Base-by-base conservation (phyloP, 2,329 filamentous ascomycete genomes). In the Phialophora tarda region DNA sequence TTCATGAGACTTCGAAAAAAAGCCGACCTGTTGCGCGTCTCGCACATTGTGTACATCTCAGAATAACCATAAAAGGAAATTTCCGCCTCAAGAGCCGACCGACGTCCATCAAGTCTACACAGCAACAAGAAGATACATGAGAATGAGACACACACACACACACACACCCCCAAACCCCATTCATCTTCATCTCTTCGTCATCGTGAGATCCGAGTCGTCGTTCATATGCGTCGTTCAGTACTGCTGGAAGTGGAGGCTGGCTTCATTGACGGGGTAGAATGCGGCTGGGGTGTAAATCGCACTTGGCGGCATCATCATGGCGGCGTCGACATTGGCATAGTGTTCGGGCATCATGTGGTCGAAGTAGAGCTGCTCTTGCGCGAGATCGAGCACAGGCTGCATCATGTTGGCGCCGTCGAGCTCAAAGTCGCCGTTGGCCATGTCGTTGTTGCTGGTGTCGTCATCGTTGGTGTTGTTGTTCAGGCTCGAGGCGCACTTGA, bases 281-380 rank as follows among this genome's bases (percentile, higher is more conserved):
- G 24, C 24, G 12, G n/a, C 44, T 14, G n/a, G 48, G 34, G 30
- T 55, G 63, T 65, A 65, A 24, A 55, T 34, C 17, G 47, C 59
- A 34, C 44, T 62, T 17, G 28, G 26, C 34, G 59, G 30, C 51
- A 55, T 21, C 38, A 48, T 50, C 58, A 60, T 34, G 34, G 51
- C 11, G 51, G 26, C 14, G 28, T 55, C 32, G 50, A 60, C 56
- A 21, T 61, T 26, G 59, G 24, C 59, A 30, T 26, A 66, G 28
- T 41, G 38, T 3, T 63, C 41, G 38, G 51, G 30, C n/a, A 67
- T 30, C 11, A 59, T 56, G 41, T 65, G 57, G 26, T 58, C 66
- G 47, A 48, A 64, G 24, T 57, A 65, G 12, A 68, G 23, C 21
- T 62, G 55, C n/a, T 68, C 66, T 50, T 59, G 26, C 28, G 41